Base-by-base conservation (phyloP, 257 asterid genomes). In the Linaria vulgaris region DNA sequence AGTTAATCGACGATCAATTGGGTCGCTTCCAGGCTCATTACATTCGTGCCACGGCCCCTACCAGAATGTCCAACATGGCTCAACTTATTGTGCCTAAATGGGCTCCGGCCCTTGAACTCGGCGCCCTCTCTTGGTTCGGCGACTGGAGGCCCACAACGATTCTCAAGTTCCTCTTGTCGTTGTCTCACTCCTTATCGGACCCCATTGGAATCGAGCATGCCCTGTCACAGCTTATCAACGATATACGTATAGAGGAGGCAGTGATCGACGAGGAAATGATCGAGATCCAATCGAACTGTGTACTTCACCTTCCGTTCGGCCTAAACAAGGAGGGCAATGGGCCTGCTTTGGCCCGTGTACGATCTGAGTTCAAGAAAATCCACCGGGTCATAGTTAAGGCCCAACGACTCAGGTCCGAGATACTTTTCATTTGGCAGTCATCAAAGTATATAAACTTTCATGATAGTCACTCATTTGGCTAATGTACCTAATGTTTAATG, bases 131-230 rank as follows among this genome's bases (percentile, higher is more conserved):
- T 8, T 89, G 99, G 99, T 70, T 82, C 8, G 99, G 99, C 8
- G 97, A 83, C 78, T 92, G 99, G 99, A 57, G 99, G 59, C 99
- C 99, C 56, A 80, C 99, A 67, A 60, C 90, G 46, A 62, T 85
- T 11, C 80, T 87, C 31, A 82, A 72, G 73, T 87, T 92, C 47
- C 82, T 87, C 43, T 77, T 81, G 13, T 71, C 84, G 1, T 49
- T 82, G 8, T 62, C 80, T 71, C 79, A 65, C 65, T 72, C 85
- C 15, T 51, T 72, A 6, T 55, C 76, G 59, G 82, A 84, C 59
- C 88, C 89, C 0, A 66, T 45, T 8, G 76, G 74, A 1, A 77
- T 77, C 3, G 83, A 80, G 2, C 75, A 76, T 17, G 79, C 83
- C 64, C 34, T 89, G 41, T 56, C 85, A 17, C 94, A 78, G 57